Evolutionary conservation across 108 stramenopile species (phyloP).

Genomic region (Pseudonitzschia delicatissima): DNA sequence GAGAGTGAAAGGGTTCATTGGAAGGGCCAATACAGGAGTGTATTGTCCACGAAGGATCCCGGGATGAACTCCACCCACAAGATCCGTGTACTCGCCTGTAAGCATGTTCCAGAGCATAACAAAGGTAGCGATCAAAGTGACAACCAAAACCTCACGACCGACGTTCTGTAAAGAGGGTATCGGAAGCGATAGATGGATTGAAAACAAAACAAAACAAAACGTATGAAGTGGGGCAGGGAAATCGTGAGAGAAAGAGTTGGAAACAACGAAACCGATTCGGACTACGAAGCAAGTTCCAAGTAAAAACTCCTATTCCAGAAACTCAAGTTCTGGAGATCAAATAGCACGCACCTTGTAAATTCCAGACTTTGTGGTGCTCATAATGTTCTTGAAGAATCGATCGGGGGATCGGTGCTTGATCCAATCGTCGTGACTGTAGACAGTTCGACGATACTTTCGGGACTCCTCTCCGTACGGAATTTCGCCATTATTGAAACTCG

Average conservation of each 20-base stretch:
- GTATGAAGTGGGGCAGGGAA: background rate
- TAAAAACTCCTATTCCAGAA: too few relatives aligned
- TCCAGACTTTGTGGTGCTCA: conserved; percentile 47
- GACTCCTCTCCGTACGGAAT: conserved; percentile 43
- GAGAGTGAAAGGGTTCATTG: conserved; percentile 62
- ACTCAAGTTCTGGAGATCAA: too few relatives aligned
- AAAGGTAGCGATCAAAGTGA: conserved; percentile 50
- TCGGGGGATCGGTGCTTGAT: conserved; percentile 62
- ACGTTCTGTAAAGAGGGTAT: conserved; percentile 19
- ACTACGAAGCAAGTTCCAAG: too few relatives aligned
- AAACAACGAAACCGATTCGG: too few relatives aligned
- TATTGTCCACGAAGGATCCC: conserved; percentile 37
- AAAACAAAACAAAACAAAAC: background rate
- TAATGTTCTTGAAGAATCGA: conserved; percentile 56
- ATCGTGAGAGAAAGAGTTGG: too few relatives aligned
- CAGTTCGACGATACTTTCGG: conserved; percentile 65
- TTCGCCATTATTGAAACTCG: too few relatives aligned
- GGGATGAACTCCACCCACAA: conserved; percentile 45
- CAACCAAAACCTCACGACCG: conserved; percentile 51
- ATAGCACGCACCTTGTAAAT: conserved; percentile 56
- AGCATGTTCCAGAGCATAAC: conserved; percentile 56
- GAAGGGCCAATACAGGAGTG: conserved; percentile 44
- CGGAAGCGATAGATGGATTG: background rate
- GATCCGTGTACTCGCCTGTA: conserved; percentile 52
- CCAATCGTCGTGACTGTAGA: conserved; percentile 77